Base-by-base conservation (phyloP, 257 asterid genomes). In the Capsicum baccatum region DNA sequence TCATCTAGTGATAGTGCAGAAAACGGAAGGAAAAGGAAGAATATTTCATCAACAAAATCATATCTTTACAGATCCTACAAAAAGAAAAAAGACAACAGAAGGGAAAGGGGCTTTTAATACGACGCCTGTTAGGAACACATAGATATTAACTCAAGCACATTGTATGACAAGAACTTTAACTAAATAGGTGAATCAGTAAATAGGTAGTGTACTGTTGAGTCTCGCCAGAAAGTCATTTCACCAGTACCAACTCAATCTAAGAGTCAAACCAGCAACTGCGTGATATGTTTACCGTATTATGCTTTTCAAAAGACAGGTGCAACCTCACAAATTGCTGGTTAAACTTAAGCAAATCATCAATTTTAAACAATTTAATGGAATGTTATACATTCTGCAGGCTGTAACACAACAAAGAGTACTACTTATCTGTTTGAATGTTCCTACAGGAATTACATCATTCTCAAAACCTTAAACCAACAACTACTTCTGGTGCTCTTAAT, bases 11-110 rank as follows among this genome's bases (percentile, higher is more conserved):
- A 62, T 19, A 62, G 19, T 62, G 37, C 67, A 60, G 67, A n/a
- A 62, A 62, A 62, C 68, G 19, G 68, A 62, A 19, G 37, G 67
- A 60, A 60, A 62, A 63, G 69, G 16, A 63, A 63, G 69, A 62
- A 21, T 63, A 16, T 63, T 26, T 10, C 69, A 63, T 21, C 59
- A 73, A 48, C 80, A 73, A 73, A 47, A 73, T 48, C 48, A 73
- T 73, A 73, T 47, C 59, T 48, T 73, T 73, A 73, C 17, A 26
- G 26, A 26, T 26, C 26, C 26, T 26, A 26, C 26, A 26, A 26
- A 26, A 37, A 26, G 2, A 19, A 73, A 73, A 47, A 47, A 12
- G 17, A 47, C 6, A 73, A 48, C 39, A 73, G 59, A 73, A 47
- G 42, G 42, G 80, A 73, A 3, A 74, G 4, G 13, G 62, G 60